Evolutionary conservation across 2,329 filamentous ascomycete genomes (phyloP), one percentile per base, ranked within the genome.

Genomic region (Didymellaceae sp.): DNA sequence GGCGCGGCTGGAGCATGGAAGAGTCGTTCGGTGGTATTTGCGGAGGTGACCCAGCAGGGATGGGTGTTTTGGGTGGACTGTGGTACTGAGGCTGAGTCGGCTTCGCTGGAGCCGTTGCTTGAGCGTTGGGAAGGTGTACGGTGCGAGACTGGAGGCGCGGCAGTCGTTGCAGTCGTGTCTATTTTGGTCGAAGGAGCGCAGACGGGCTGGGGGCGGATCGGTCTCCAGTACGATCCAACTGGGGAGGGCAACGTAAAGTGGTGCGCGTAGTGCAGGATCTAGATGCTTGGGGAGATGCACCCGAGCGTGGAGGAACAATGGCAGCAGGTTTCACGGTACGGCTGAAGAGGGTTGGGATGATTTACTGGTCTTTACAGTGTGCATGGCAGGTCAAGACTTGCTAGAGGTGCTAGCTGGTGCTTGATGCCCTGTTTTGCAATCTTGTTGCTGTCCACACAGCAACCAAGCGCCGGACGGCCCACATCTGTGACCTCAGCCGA

Each of bases 1-100:
- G 56, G 42, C 11, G 54, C n/a, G 45, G 48, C 28, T 18, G 21
- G 40, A 42, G 54, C 62, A 63, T 65, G 49, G 50, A 41, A 44
- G 26, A 40, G 51, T 43, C 26, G 45, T 32, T 32, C 42, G 45
- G 49, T 37, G 45, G 35, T 33, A 21, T 20, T 50, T n/a, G 40
- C 54, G 49, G 55, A 46, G 56, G 44, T 31, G 41, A 38, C 45
- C 55, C 44, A 18, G 49, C 54, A 46, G 39, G 61, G 58, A 32
- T 30, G 22, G 17, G 5, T 38, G 44, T 48, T 45, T 47, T 33
- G 43, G 25, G 37, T 46, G 49, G 55, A 54, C 32, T 50, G 45
- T 16, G 33, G 20, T 22, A 10, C 5, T 37, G 53, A 43, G 46
- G 14, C 8, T 5, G 17, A 11, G 24, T 13, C n/a, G 26, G 26